A percentile compares a stretch with the other conserved stretches of the same genome.
Evolutionary conservation across 257 asterid genomes (phyloP).

Genomic region (Primulina eburnea): DNA sequence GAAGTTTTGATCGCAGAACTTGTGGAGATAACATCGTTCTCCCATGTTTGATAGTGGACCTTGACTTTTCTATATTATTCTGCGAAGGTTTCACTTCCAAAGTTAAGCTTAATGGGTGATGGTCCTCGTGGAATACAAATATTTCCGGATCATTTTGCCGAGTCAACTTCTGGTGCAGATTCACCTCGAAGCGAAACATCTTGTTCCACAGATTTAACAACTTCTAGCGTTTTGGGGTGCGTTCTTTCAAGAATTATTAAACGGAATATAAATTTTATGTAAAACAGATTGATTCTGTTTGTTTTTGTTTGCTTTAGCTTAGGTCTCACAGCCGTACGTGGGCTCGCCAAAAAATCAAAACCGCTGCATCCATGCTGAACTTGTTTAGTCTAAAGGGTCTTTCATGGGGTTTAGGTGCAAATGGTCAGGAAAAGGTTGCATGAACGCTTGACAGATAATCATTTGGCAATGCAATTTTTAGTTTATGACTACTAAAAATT

Average conservation of each 20-base stretch:
- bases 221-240: slow-evolving; percentile 37
- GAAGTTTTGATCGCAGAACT: background rate
- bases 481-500: slow-evolving; percentile 16
- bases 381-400: slow-evolving; percentile 67
- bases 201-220: slow-evolving; percentile 25
- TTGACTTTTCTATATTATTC: slow-evolving; percentile 13
- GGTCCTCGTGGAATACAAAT: slow-evolving; percentile 66
- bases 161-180: slow-evolving; percentile 45
- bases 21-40: background rate
- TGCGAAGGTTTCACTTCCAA: slow-evolving; percentile 28
- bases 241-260: slow-evolving; percentile 12
- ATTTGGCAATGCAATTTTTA: slow-evolving; percentile 18
- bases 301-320: slow-evolving; percentile 38
- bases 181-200: slow-evolving; percentile 37
- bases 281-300: slow-evolving; percentile 20
- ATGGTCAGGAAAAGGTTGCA: slow-evolving; percentile 75
- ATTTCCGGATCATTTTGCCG: slow-evolving; percentile 51
- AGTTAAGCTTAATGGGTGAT: slow-evolving; percentile 61
- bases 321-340: slow-evolving; percentile 44
- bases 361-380: slow-evolving; percentile 67
- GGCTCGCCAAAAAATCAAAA: slow-evolving; percentile 45
- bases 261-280: slow-evolving; percentile 16
- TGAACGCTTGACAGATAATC: slow-evolving; percentile 2
- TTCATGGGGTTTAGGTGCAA: slow-evolving; percentile 65
- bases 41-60: background rate